These are phyloP conservation scores for Avicennia marina DNA, from an alignment of 257 asterid species.

Conservation along the genomic window DNA sequence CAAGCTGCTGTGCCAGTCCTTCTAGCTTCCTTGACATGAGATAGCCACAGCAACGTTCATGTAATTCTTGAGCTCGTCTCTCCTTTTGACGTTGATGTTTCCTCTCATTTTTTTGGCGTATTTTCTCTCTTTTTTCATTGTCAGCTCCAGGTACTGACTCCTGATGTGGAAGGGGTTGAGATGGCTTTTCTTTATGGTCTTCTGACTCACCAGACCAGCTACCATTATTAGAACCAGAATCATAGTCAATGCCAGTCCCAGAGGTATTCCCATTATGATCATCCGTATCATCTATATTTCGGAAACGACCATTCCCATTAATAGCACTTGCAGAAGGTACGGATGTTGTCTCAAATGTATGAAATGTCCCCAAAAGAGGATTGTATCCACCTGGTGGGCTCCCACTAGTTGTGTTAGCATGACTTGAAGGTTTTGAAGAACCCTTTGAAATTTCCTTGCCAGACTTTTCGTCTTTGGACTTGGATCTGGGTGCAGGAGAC, in stretches of 20 bases:
- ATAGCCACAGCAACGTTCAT: slow-evolving; percentile 67
- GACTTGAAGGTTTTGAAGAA: slow-evolving; percentile 48
- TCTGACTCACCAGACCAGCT: slow-evolving; percentile 87
- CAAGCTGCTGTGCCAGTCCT: slow-evolving; percentile 61
- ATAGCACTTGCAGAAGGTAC: slow-evolving; percentile 34
- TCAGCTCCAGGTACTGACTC: slow-evolving; percentile 58
- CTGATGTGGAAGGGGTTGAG: slow-evolving; percentile 32
- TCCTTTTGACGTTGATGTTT: slow-evolving; percentile 88
- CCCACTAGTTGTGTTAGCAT: slow-evolving; percentile 34
- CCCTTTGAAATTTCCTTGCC: slow-evolving; percentile 45
- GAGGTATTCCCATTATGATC: slow-evolving; percentile 41
- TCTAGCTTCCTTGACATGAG: slow-evolving; percentile 82
- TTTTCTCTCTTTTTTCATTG: slow-evolving; percentile 69
- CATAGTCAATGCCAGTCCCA: slow-evolving; percentile 48
- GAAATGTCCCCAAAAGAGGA: slow-evolving; percentile 59
- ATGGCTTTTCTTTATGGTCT: slow-evolving; percentile 53
- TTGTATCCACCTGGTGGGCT: slow-evolving; percentile 57
- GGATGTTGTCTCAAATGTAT: slow-evolving; percentile 47
- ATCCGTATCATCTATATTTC: slow-evolving; percentile 54
- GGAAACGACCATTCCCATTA: slow-evolving; percentile 53
- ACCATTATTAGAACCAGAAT: slow-evolving; percentile 59
- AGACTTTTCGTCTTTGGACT: slow-evolving; percentile 56
- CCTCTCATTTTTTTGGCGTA: slow-evolving; percentile 75
- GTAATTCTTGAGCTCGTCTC: slow-evolving; percentile 75
- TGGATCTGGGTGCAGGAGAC: slow-evolving; percentile 56